A percentile compares a stretch with the other conserved stretches of the same genome.
phyloP scores from a whole-genome alignment of 108 stramenopile species.

The Bacterosira constricta region DNA sequence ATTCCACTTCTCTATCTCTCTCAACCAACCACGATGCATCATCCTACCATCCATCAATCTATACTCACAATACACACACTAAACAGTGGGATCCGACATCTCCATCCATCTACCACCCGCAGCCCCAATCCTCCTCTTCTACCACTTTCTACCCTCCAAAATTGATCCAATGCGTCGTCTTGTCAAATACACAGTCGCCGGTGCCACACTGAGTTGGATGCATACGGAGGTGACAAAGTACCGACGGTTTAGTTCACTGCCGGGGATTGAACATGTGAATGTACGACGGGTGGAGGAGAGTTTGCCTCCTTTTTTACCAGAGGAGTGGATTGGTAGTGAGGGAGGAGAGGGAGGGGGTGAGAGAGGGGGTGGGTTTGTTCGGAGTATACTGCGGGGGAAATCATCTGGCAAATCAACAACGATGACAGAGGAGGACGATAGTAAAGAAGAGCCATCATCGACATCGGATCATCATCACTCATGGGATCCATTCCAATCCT shows the following conservation, averaged over 20 bases:
- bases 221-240: constrained; percentile 71
- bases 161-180: constrained; percentile 26
- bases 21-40: too few species aligned
- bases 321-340: constrained; percentile 25
- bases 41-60: too few species aligned
- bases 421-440: background rate
- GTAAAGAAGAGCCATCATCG: too few species aligned
- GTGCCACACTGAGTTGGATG: constrained; percentile 76
- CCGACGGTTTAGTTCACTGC: constrained; percentile 61
- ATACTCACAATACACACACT: background rate
- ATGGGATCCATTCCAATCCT: constrained; percentile 50
- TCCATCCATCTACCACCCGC: constrained; percentile 84
- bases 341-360: background rate
- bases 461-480: constrained; percentile 6
- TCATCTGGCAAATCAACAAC: too few species aligned
- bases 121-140: constrained; percentile 64
- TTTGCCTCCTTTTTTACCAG: constrained; percentile 80
- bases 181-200: constrained; percentile 25
- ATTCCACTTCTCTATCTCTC: too few species aligned
- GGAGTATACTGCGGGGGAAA: too few species aligned
- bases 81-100: constrained; percentile 57
- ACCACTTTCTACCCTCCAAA: constrained; percentile 57
- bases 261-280: constrained; percentile 45
- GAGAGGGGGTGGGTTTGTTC: too few species aligned
- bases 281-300: constrained; percentile 56